phyloP scores from a whole-genome alignment of 2,329 filamentous ascomycete genomes.

The Epichloe amarillans region DNA sequence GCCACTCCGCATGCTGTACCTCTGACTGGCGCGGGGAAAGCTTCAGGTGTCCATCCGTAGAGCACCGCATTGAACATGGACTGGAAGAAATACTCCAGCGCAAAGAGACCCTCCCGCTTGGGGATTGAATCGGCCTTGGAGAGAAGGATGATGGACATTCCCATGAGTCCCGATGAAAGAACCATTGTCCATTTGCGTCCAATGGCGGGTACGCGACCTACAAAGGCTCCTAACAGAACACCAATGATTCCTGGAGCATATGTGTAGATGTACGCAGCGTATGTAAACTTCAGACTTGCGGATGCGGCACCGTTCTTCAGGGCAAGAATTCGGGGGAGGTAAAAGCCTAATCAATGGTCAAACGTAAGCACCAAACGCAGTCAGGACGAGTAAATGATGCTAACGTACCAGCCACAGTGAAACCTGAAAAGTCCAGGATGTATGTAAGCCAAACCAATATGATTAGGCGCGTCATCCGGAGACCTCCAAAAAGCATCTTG shows the following conservation, averaged over 20 bases:
- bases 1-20: slow-evolving; percentile 44
- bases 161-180: slow-evolving; percentile 30
- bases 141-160: slow-evolving; percentile 32
- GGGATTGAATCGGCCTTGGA: slow-evolving; percentile 25
- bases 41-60: slow-evolving; percentile 40
- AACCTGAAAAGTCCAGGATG: slow-evolving; percentile 26
- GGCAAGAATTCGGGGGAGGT: slow-evolving; percentile 33
- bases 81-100: slow-evolving; percentile 31
- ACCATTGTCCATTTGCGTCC: slow-evolving; percentile 30
- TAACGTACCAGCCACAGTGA: slow-evolving; percentile 22
- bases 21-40: slow-evolving; percentile 40
- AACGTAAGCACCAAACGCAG: too few species aligned
- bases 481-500: slow-evolving; percentile 20
- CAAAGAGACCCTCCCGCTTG: slow-evolving; percentile 25
- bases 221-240: slow-evolving; percentile 31
- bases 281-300: slow-evolving; percentile 31
- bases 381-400: neutral
- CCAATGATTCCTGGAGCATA: slow-evolving; percentile 38
- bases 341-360: slow-evolving; percentile 16
- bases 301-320: slow-evolving; percentile 34
- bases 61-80: slow-evolving; percentile 24
- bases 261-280: slow-evolving; percentile 40
- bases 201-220: slow-evolving; percentile 24
- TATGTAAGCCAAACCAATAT: slow-evolving; percentile 24
- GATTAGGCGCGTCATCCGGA: slow-evolving; percentile 21